These are phyloP conservation scores for Spinellus fusiger DNA, from an alignment of 192 early-diverging fungal genomes.

Conservation along the genomic window DNA sequence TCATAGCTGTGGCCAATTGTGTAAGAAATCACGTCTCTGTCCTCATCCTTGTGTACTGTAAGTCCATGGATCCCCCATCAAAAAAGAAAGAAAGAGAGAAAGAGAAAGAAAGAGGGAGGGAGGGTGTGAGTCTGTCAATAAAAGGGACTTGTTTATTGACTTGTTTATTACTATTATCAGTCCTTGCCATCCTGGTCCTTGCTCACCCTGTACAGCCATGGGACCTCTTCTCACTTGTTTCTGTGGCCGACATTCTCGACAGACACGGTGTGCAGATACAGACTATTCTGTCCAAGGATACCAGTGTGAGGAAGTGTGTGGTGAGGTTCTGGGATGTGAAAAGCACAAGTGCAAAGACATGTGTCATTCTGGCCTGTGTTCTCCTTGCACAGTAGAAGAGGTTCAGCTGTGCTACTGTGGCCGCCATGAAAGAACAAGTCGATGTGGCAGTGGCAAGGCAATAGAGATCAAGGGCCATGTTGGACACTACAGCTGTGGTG, in stretches of 20 bases:
- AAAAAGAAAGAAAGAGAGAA: too few relatives aligned
- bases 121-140: neutral
- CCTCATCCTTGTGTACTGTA: conserved; percentile 72
- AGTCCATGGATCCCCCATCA: too few relatives aligned
- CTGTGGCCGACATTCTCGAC: conserved; percentile 67
- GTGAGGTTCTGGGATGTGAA: conserved; percentile 64
- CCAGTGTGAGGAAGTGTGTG: conserved; percentile 70
- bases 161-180: conserved; percentile 20
- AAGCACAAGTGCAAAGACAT: conserved; percentile 56
- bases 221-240: conserved; percentile 72
- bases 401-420: conserved; percentile 69
- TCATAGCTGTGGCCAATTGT: conserved; percentile 82
- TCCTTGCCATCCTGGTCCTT: conserved; percentile 92
- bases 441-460: conserved; percentile 54
- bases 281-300: conserved; percentile 56
- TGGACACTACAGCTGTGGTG: conserved; percentile 49
- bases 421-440: conserved; percentile 41
- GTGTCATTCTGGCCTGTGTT: conserved; percentile 69
- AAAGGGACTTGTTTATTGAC: neutral
- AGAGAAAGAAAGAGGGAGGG: too few relatives aligned
- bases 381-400: conserved; percentile 49
- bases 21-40: conserved; percentile 60
- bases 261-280: conserved; percentile 70
- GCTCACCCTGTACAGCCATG: conserved; percentile 81
- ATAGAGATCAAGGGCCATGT: conserved; percentile 30